phyloP scores from a whole-genome alignment of 2,329 filamentous ascomycete genomes.

The Clonostachys rhizophaga region DNA sequence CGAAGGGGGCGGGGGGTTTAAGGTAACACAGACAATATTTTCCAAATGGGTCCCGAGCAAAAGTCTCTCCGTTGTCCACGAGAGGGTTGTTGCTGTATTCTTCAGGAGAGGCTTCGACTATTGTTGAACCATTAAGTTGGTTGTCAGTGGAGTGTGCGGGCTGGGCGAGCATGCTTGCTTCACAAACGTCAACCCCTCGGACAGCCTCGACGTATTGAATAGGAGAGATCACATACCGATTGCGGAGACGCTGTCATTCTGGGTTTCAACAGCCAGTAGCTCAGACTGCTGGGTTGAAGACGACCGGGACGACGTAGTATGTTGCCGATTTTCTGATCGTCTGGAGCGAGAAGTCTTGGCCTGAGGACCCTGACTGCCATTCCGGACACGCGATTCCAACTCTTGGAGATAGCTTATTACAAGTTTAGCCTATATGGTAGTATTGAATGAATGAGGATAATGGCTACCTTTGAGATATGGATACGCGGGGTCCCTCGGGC shows the following conservation, averaged over 20 bases:
- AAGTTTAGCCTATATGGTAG: background rate
- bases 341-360: background rate
- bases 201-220: background rate
- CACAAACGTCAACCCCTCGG: background rate
- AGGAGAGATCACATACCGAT: background rate
- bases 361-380: background rate
- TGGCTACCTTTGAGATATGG: constrained; percentile 1
- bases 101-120: background rate
- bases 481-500: constrained; percentile 1
- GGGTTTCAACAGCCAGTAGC: background rate
- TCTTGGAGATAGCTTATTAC: background rate
- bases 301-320: background rate
- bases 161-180: background rate
- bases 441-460: background rate
- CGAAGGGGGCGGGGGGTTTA: too few species aligned
- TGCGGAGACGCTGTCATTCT: background rate
- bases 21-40: constrained; percentile 15
- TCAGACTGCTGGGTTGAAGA: background rate
- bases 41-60: constrained; percentile 17
- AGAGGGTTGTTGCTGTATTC: constrained; percentile 14
- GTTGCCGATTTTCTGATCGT: background rate
- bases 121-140: background rate
- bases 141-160: background rate
- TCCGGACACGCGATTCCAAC: background rate
- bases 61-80: constrained; percentile 22